Base-by-base conservation (phyloP, 345 rosid species). In the Pugionium dolabratum region DNA sequence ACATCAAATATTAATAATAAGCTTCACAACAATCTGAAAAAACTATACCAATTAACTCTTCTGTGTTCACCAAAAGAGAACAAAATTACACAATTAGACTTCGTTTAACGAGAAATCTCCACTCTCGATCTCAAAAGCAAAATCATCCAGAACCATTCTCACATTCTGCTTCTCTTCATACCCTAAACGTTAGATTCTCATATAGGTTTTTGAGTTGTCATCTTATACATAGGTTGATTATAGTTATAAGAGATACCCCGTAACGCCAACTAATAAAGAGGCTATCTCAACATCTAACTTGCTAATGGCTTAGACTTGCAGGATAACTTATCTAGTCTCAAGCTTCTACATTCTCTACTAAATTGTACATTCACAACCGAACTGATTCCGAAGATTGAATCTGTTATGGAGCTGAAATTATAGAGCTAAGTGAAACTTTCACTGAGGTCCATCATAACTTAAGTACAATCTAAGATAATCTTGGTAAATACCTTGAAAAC, bases 401-500 rank as follows among this genome's bases (percentile, higher is more conserved):
- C 28, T 43, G 8, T 28, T 60, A 27, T 51, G 39, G 44, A 52
- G 51, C 43, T 54, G 27, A 39, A 54, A 63, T 39, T 11, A 28
- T 27, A 50, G 4, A 57, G 64, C 8, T 10, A 33, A 42, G 43
- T 51, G 55, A 49, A 59, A 29, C 26, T 51, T 6, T 18, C 18
- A 18, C 18, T 18, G 18, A 18, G 18, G 18, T 18, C 18, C 18
- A 18, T 6, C 62, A 51, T 26, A 46, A 49, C 18, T 64, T 49
- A n/a, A 18, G 27, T 29, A 48, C 30, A 28, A 7, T 41, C 36
- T 33, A 18, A 18, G 54, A 11, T 55, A 6, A 54, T 56, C 9
- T 56, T 48, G 7, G 31, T 34, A 66, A 34, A 35, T 74, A 92
- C 98, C 95, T 85, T 88, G 83, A 94, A 90, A 74, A 94, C 96